Evolutionary conservation across 2,329 filamentous ascomycete genomes (phyloP).

Genomic region (Diplocarpon mali): DNA sequence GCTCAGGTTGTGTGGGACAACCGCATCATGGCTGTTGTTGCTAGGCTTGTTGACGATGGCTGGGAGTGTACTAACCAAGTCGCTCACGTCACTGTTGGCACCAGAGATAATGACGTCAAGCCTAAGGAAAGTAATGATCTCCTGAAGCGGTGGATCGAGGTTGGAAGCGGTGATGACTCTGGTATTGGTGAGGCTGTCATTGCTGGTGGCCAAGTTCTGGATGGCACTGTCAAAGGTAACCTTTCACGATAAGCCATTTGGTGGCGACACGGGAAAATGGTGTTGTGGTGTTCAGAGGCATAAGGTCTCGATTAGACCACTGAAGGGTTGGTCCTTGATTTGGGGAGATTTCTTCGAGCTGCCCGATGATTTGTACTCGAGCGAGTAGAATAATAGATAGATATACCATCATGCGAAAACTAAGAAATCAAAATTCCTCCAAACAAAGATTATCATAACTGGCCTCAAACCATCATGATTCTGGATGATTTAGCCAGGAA

Average conservation of each 20-base stretch:
- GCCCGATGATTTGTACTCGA: too few relatives aligned
- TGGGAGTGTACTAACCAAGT: conserved; percentile 68
- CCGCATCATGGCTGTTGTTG: conserved; percentile 84
- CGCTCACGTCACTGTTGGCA: conserved; percentile 85
- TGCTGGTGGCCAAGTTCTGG: conserved; percentile 18
- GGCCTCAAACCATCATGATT: too few relatives aligned
- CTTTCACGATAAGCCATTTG: conserved; percentile 16
- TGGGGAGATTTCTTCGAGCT: too few relatives aligned
- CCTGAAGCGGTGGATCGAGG: conserved; percentile 61
- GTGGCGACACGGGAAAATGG: not conserved
- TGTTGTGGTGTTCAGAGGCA: not conserved
- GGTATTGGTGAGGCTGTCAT: conserved; percentile 25
- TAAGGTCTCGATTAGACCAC: not conserved
- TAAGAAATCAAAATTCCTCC: too few relatives aligned
- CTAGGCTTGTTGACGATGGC: conserved; percentile 51
- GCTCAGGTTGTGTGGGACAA: conserved; percentile 68
- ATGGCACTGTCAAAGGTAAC: conserved; percentile 24
- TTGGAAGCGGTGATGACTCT: conserved; percentile 32
- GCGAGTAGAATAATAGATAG: too few relatives aligned
- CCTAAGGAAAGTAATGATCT: conserved; percentile 91
- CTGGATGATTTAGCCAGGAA: too few relatives aligned
- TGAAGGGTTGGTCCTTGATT: too few relatives aligned
- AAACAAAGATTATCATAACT: too few relatives aligned
- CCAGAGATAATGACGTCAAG: conserved; percentile 62
- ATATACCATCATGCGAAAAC: too few relatives aligned